Evolutionary conservation across 1,284 basidiomycete species (phyloP).

Genomic region (Trametes polyzona): DNA sequence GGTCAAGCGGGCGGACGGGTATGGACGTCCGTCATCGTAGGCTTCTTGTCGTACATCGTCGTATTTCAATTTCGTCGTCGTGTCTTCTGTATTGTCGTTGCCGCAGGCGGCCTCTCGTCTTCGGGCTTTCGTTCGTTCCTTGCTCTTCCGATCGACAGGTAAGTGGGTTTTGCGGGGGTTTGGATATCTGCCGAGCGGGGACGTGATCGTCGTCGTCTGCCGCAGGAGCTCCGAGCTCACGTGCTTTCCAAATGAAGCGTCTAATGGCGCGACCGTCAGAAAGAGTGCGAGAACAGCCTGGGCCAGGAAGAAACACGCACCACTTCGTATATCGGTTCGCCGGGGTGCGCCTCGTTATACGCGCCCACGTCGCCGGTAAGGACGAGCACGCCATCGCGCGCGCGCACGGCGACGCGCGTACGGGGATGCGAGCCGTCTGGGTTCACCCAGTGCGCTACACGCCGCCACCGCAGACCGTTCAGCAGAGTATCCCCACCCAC

Average conservation of each 20-base stretch:
- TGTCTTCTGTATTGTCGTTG: neutral
- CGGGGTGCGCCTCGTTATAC: constrained; percentile 23
- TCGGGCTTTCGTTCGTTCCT: constrained; percentile 7
- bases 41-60: neutral
- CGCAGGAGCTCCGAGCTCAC: neutral
- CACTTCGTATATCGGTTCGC: constrained; percentile 13
- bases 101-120: neutral
- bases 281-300: neutral
- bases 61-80: neutral
- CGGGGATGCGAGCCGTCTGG: constrained; percentile 23
- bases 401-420: constrained; percentile 23
- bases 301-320: constrained; percentile 7
- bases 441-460: constrained; percentile 30
- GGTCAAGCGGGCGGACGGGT: neutral
- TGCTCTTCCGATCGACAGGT: neutral
- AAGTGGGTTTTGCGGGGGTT: neutral
- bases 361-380: constrained; percentile 24
- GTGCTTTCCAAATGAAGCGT: constrained; percentile 15
- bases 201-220: no score
- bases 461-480: neutral
- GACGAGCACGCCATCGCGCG: constrained; percentile 20
- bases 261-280: no score
- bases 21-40: neutral
- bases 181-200: neutral
- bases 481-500: no score